Evolutionary conservation across 2,329 filamentous ascomycete genomes (phyloP).

Genomic region (Huntiella decipiens): DNA sequence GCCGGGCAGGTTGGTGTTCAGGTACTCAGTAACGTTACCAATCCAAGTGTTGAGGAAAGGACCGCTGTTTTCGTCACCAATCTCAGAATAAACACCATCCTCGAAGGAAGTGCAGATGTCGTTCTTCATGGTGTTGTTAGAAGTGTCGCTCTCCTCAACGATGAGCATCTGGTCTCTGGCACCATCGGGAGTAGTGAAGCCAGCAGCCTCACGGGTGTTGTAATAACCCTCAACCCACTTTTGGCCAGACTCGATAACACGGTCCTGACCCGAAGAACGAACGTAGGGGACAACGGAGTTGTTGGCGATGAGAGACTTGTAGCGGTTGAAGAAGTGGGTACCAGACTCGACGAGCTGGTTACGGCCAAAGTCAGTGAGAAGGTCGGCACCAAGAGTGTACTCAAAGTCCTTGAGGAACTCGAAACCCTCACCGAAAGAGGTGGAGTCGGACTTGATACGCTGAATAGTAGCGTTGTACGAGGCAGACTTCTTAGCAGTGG

Average conservation of each 20-base stretch:
- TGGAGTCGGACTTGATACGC: slow-evolving; percentile 40
- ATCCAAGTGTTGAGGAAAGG: slow-evolving; percentile 46
- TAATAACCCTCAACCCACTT: slow-evolving; percentile 64
- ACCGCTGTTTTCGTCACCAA: slow-evolving; percentile 31
- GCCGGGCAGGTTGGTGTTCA: slow-evolving; percentile 51
- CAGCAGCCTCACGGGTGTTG: slow-evolving; percentile 22
- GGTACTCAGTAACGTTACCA: slow-evolving; percentile 44
- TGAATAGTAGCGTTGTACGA: slow-evolving; percentile 45
- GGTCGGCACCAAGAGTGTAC: slow-evolving; percentile 51
- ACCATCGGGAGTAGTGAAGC: slow-evolving; percentile 19
- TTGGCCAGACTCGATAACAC: slow-evolving; percentile 55
- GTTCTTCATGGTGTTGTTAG: slow-evolving; percentile 72
- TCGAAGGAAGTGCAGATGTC: slow-evolving; percentile 55
- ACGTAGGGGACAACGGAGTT: slow-evolving; percentile 41
- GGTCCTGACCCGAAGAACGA: slow-evolving; percentile 47
- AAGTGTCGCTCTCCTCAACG: slow-evolving; percentile 44
- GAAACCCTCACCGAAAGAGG: slow-evolving; percentile 41
- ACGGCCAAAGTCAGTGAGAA: slow-evolving; percentile 48
- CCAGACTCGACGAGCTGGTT: slow-evolving; percentile 57
- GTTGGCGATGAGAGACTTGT: slow-evolving; percentile 38
- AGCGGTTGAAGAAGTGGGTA: slow-evolving; percentile 54
- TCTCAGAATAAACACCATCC: slow-evolving; percentile 28
- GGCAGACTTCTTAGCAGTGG: slow-evolving; percentile 47
- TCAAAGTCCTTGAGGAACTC: slow-evolving; percentile 53
- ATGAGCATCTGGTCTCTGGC: slow-evolving; percentile 40